Evolutionary conservation across 257 asterid species (phyloP).

Genomic region (Solanum ahanhuiri): DNA sequence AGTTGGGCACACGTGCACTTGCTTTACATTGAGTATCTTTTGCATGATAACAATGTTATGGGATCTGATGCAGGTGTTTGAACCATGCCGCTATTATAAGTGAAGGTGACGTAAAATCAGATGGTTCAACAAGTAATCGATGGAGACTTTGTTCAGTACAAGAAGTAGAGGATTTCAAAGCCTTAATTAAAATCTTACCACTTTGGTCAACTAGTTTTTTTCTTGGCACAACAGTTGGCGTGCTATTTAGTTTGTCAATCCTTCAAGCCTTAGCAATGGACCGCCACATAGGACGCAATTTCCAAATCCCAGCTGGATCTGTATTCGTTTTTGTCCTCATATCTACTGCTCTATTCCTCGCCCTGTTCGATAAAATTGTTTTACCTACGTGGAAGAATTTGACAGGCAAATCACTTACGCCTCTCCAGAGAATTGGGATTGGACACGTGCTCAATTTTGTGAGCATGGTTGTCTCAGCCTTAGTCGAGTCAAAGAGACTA

Average conservation of each 20-base stretch:
- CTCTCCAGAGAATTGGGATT: constrained; percentile 6
- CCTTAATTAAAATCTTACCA: constrained; percentile 9
- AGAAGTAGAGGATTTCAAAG: constrained; percentile 12
- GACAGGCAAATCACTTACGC: not conserved
- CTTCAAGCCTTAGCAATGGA: constrained; percentile 18
- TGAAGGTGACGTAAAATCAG: constrained; percentile 1
- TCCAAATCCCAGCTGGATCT: constrained; percentile 14
- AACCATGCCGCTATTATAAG: constrained; percentile 4
- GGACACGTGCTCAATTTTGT: constrained; percentile 10
- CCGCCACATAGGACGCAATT: constrained; percentile 5
- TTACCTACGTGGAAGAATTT: constrained; percentile 6
- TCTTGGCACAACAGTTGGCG: not conserved
- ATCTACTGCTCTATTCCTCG: constrained; percentile 3
- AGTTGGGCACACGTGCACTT: not conserved
- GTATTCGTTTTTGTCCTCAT: not conserved
- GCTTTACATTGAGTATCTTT: not conserved
- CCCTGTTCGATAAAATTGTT: not conserved
- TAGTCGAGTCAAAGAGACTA: constrained; percentile 29
- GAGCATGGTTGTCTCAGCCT: constrained; percentile 44
- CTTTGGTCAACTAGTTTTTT: constrained; percentile 9
- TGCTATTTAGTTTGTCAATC: not conserved
- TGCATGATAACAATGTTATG: too few species aligned
- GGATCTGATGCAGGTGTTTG: constrained; percentile 1
- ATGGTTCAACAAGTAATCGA: not conserved
- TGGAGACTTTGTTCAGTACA: constrained; percentile 9